Conservation (phyloP, 1,284 basidiomycete genomes). For the Calocybe gambosa region DNA sequence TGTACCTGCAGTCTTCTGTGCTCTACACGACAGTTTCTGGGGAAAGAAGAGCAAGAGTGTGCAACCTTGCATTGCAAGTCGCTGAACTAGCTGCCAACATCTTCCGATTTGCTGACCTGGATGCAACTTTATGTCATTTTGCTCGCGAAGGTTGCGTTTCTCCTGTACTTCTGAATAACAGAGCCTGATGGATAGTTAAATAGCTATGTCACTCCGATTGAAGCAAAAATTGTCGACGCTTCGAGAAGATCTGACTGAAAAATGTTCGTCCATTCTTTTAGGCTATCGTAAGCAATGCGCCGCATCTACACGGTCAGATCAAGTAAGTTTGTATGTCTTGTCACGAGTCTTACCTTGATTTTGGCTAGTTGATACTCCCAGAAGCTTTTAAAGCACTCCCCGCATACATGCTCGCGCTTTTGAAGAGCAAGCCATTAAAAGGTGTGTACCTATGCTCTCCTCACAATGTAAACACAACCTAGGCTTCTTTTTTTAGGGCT, state of each 20-base stretch:
- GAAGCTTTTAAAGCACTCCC: conserved; percentile 91
- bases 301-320: conserved; percentile 72
- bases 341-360: not conserved
- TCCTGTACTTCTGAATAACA: not conserved
- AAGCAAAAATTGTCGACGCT: conserved; percentile 69
- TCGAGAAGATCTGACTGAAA: conserved; percentile 80
- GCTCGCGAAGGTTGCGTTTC: conserved; percentile 65
- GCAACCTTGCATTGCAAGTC: conserved; percentile 82
- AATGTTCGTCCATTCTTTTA: conserved; percentile 78
- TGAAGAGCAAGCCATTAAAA: conserved; percentile 92
- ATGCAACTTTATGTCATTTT: conserved; percentile 72
- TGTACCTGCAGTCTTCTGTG: conserved; percentile 86
- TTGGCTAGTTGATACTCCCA: conserved; percentile 78
- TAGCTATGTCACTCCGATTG: conserved; percentile 67
- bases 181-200: conserved; percentile 2
- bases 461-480: not conserved
- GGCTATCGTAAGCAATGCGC: conserved; percentile 93
- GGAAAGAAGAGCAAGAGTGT: conserved; percentile 78
- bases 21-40: conserved; percentile 83
- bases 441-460: conserved; percentile 35
- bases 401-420: conserved; percentile 77
- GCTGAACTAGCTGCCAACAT: conserved; percentile 86
- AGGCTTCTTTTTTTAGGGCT: conserved; percentile 42
- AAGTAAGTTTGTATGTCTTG: conserved; percentile 43
- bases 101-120: conserved; percentile 91